Base-by-base conservation (phyloP, 2,329 filamentous ascomycete genomes). In the Cladophialophora chaetospira region DNA sequence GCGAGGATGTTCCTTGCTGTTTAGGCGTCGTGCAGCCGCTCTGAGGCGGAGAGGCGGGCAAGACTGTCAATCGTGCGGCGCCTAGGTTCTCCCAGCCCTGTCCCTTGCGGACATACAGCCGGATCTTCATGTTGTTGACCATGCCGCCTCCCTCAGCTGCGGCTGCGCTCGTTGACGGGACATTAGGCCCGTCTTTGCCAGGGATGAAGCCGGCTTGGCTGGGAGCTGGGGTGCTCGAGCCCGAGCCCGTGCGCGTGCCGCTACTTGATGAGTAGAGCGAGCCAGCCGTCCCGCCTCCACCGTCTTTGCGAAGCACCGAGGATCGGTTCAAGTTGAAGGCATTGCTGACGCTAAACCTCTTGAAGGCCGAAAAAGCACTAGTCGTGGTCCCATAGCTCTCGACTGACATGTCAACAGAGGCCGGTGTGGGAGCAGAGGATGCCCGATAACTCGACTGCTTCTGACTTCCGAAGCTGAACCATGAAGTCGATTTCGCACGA, bases 1-100 rank as follows among this genome's bases (percentile, higher is more conserved):
- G 54, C 10, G 61, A 55, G 19, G 60, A 61, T 15, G 70, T 1
- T 66, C 71, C 25, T 43, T 43, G 13, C 28, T 26, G 64, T 62
- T 23, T 67, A 59, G 55, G 68, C 62, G 53, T 54, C 9, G 49
- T 36, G 19, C 33, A 31, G 8, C 58, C 35, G 46, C 52, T 55
- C 15, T 53, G 49, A 62, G 47, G 11, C 9, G 36, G 28, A 61
- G 72, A 70, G 74, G 82, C 49, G 79, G 87, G 83, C 70, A 91
- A 85, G 67, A 99, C 91, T 13, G 88, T 90, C 58, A 99, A 77
- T 33, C 85, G 81, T 58, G 91, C 95, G 65, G 89, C 86, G 63
- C 94, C 93, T 76, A 92, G 86, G 70, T 97, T 92, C 60, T 91
- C 86, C 94, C 94, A 99, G 70, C 93, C 93, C 47, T 85, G 85